Conservation (phyloP, 2,329 filamentous ascomycete species). For the Acrodontium crateriforme region DNA sequence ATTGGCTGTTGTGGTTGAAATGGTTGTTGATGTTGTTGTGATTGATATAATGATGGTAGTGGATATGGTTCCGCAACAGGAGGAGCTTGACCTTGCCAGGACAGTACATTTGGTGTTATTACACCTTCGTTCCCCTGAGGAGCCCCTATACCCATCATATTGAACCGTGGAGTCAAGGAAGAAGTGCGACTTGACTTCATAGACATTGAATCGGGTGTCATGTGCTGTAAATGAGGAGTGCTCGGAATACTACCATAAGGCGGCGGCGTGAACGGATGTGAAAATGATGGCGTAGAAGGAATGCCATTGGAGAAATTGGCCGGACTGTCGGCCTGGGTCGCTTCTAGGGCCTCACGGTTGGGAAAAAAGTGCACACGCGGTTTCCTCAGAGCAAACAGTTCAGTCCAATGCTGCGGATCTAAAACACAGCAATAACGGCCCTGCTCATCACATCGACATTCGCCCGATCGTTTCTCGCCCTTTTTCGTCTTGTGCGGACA, state of each 20-base stretch:
- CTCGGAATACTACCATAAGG: slow-evolving; percentile 1
- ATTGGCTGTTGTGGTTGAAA: slow-evolving; percentile 7
- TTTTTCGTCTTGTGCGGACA: slow-evolving; percentile 23
- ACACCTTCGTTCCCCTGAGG: slow-evolving; percentile 11
- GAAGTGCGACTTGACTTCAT: slow-evolving; percentile 1
- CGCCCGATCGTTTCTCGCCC: slow-evolving; percentile 20
- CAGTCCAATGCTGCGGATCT: slow-evolving; percentile 19
- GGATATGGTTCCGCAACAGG: slow-evolving; percentile 11
- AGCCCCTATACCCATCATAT: slow-evolving; percentile 19
- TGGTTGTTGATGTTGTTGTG: slow-evolving; percentile 5
- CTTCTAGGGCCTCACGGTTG: slow-evolving; percentile 15
- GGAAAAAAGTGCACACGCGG: slow-evolving; percentile 18
- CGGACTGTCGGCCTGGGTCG: slow-evolving; percentile 5
- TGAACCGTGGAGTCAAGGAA: slow-evolving; percentile 13
- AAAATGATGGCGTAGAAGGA: slow-evolving; percentile 8
- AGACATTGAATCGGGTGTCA: too few relatives aligned
- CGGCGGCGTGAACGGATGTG: slow-evolving; percentile 5
- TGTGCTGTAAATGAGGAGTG: not conserved
- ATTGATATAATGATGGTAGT: slow-evolving; percentile 6
- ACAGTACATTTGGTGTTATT: slow-evolving; percentile 10
- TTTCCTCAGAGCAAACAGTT: slow-evolving; percentile 15
- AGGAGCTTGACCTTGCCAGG: slow-evolving; percentile 15
- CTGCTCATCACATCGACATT: slow-evolving; percentile 22
- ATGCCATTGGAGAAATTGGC: too few relatives aligned
- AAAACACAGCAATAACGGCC: slow-evolving; percentile 21